Evolutionary conservation across 345 rosid genomes (phyloP), one percentile per base, ranked within the genome.

Genomic region (Acer yangbiense): DNA sequence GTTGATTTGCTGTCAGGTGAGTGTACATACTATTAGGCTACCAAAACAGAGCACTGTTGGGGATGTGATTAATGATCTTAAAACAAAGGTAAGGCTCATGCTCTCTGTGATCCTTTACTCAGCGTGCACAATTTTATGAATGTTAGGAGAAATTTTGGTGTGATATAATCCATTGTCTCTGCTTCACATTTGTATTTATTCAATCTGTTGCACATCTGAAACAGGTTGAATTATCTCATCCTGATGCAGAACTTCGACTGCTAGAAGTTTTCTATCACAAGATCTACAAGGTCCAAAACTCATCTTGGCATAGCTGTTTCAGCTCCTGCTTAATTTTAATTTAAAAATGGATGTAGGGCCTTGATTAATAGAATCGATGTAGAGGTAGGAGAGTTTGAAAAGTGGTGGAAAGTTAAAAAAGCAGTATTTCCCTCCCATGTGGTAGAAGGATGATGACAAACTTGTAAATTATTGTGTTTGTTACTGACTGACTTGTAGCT

Each of bases 11-110:
- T 83, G n/a, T 65, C 89, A 96, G 99, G 94, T 91, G 80, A 89
- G 89, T 52, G 86, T 88, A 82, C 97, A 94, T 88, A 90, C 92
- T 13, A 89, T 94, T 74, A 88, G 98, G 82, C 88, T 96, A 79
- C 98, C 99, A 73, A 96, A 91, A 80, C 97, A 91, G 87, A 92
- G 95, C 80, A 86, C 97, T 6, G 98, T 96, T 14, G 97, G 93
- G 54, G 99, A 94, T 84, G 95, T 96, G 78, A 88, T 96, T 61
- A 90, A 87, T 81, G 98, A 91, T 79, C 97, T 96, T 50, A 96
- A 89, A 81, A 86, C 95, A 63, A 94, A 90, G 95, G 99, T 90
- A 81, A 48, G 41, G n/a, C 25, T 14, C 60, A 54, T 80, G 48
- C 23, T 50, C 57, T 23, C 52, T 73, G 21, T 48, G 68, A 32